Evolutionary conservation across 1,139 yeast species (phyloP).

Genomic region (Lizanozyma gosingica): DNA sequence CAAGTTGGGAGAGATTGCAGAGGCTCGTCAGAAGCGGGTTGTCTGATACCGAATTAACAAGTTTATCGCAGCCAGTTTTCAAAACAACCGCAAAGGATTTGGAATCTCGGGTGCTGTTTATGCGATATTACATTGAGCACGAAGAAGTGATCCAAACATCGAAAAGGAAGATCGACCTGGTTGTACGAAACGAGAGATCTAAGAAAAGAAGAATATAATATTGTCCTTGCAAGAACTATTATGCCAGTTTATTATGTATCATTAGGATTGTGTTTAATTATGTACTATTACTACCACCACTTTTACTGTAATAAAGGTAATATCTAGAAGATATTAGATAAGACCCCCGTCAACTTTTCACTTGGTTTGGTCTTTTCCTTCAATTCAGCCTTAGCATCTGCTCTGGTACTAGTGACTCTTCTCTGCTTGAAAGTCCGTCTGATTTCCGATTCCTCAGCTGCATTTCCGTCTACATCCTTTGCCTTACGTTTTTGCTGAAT

Average conservation of each 20-base stretch:
- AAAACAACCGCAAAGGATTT: neutral
- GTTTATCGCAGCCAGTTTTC: neutral
- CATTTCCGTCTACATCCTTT: slow-evolving; percentile 11
- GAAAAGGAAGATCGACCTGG: no score
- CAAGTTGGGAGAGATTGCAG: neutral
- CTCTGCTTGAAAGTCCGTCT: slow-evolving; percentile 58
- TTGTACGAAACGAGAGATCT: no score
- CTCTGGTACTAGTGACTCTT: slow-evolving; percentile 53
- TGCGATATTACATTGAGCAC: neutral
- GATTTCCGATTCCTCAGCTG: slow-evolving; percentile 18
- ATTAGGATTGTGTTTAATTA: no score
- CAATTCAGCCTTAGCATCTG: slow-evolving; percentile 45
- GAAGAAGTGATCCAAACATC: neutral
- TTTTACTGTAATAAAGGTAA: no score
- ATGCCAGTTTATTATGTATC: no score
- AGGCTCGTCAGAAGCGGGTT: neutral
- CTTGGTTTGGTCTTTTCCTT: slow-evolving; percentile 37
- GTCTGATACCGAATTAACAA: neutral
- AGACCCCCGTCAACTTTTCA: slow-evolving; percentile 38
- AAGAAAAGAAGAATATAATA: no score
- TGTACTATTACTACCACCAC: neutral
- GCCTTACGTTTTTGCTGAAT: slow-evolving; percentile 48
- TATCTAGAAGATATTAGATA: slow-evolving; percentile 23
- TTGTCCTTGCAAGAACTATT: no score
- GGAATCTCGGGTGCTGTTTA: neutral